These are phyloP conservation scores for Austroboletus rostrupii DNA, from an alignment of 1,284 basidiomycete genomes.

Conservation along the genomic window DNA sequence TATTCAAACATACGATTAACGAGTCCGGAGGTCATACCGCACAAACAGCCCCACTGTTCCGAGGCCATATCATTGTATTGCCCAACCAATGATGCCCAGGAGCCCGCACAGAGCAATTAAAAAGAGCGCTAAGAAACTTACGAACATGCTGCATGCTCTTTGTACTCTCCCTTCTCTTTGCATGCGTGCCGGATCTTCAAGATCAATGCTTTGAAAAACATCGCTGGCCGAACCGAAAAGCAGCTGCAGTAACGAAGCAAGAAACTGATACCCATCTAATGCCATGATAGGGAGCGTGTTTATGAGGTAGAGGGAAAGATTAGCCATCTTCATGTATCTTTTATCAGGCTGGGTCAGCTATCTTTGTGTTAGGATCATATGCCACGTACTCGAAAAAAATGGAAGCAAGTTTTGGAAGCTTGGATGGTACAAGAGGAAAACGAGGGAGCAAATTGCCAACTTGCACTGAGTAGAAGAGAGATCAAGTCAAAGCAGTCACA, in stretches of 20 bases:
- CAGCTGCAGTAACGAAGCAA: slow-evolving; percentile 39
- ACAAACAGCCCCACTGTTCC: no score
- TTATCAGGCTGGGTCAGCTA: background rate
- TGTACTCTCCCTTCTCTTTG: slow-evolving; percentile 15
- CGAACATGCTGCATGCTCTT: slow-evolving; percentile 13
- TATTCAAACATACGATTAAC: no score
- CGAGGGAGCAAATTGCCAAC: slow-evolving; percentile 48
- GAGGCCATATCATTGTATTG: slow-evolving; percentile 10
- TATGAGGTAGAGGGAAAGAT: slow-evolving; percentile 66
- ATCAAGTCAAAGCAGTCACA: background rate
- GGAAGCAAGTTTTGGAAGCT: slow-evolving; percentile 35
- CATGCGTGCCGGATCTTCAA: slow-evolving; percentile 12
- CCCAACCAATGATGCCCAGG: slow-evolving; percentile 20
- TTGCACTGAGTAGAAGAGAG: slow-evolving; percentile 41
- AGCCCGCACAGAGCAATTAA: slow-evolving; percentile 24
- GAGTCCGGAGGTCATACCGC: no score
- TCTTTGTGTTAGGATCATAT: background rate
- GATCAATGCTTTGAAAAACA: slow-evolving; percentile 11
- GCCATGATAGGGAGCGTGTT: slow-evolving; percentile 65
- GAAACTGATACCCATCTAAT: slow-evolving; percentile 59
- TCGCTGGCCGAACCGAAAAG: slow-evolving; percentile 2
- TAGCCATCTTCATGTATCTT: slow-evolving; percentile 62
- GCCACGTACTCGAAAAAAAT: slow-evolving; percentile 47
- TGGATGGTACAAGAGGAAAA: slow-evolving; percentile 41
- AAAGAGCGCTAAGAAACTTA: slow-evolving; percentile 21